Evolutionary conservation across 805 yeast genomes (phyloP).

Genomic region (Ogataea trehaloabstinens): DNA sequence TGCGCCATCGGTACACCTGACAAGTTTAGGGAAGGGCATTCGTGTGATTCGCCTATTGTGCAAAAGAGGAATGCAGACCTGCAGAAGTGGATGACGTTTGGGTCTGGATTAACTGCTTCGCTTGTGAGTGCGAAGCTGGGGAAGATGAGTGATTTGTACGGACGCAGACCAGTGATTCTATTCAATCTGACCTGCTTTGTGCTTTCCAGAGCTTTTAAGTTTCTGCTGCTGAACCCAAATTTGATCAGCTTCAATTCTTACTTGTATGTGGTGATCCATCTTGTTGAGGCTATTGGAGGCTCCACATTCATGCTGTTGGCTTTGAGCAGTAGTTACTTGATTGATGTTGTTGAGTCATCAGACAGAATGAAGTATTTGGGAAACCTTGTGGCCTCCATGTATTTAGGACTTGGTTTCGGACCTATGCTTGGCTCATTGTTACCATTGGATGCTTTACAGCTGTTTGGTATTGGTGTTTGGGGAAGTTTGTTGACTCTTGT

Average conservation of each 20-base stretch:
- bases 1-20: constrained; percentile 32
- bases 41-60: constrained; percentile 39
- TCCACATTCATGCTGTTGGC: constrained; percentile 56
- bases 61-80: constrained; percentile 47
- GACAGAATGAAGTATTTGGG: constrained; percentile 61
- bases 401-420: constrained; percentile 61
- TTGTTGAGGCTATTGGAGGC: constrained; percentile 58
- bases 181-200: constrained; percentile 20
- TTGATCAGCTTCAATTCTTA: constrained; percentile 29
- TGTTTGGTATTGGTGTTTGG: constrained; percentile 17
- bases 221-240: constrained; percentile 23
- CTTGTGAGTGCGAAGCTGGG: constrained; percentile 63
- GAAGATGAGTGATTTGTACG: constrained; percentile 59
- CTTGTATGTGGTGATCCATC: constrained; percentile 41
- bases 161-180: constrained; percentile 52
- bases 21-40: constrained; percentile 3
- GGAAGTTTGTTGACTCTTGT: constrained; percentile 35
- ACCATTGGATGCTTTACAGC: constrained; percentile 31
- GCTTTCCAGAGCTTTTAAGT: constrained; percentile 12
- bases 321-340: constrained; percentile 63
- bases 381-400: constrained; percentile 54
- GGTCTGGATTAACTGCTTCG: constrained; percentile 44
- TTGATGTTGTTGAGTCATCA: constrained; percentile 68
- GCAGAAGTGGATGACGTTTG: constrained; percentile 42
- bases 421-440: constrained; percentile 56